Base-by-base conservation (phyloP, 495 filamentous ascomycete species). In the Talaromyces ruber region DNA sequence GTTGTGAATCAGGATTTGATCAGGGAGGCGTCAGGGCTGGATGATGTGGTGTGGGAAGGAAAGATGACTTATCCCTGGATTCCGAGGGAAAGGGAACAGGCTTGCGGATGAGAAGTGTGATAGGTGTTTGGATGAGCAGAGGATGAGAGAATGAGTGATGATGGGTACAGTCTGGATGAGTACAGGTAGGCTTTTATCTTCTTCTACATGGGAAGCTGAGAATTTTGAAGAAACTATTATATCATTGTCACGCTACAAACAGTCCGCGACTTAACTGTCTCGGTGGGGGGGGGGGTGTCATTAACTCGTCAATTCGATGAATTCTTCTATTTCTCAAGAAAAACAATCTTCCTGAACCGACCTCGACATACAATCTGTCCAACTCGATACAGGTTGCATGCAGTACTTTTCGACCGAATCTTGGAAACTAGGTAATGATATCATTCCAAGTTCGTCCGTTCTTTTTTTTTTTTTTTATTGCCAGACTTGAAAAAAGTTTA, bases 21-120 rank as follows among this genome's bases (percentile, higher is more conserved):
- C 9, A 25, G 11, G 12, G 24, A 54, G 52, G 71, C 71, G 29
- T 69, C 61, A 2, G 58, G 68, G 8, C 66, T 79, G 12, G 63
- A 75, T 29, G 26, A 30, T n/a, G 18, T 76, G 32, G 56, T 32
- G 18, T 50, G 66, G 12, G 22, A 64, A 9, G 77, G 77, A 14
- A 55, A 22, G 0, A 68, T 79, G 45, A 51, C 60, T 1, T 77
- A 69, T 37, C 61, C 29, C 9, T 58, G 55, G 55, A 58, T 34
- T 18, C 55, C 28, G 26, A 1, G 55, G 8, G 25, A 29, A 2
- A 34, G 32, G 14, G 39, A 58, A 22, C 12, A 21, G n/a, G 29
- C 6, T 58, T 12, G 55, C 28, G 5, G 55, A 58, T 58, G 14
- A 58, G 29, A 0, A 8, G 28, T 58, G 55, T 34, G 39, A 58